A percentile compares a stretch with the other conserved stretches of the same genome.
phyloP scores from a whole-genome alignment of 768 basidiomycete species.

The Boletus patriciae region DNA sequence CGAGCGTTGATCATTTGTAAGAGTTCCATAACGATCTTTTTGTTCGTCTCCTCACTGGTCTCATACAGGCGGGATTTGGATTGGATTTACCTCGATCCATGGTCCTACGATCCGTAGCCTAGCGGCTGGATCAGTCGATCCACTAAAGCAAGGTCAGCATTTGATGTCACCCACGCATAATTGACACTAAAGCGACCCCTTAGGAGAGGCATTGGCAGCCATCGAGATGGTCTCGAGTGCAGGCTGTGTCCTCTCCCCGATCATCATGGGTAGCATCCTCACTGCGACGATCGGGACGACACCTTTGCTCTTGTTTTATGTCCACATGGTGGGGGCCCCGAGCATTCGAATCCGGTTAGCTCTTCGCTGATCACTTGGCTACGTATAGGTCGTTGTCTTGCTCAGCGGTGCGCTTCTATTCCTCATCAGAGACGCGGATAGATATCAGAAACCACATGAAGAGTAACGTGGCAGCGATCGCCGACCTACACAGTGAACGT shows the following conservation, averaged over 20 bases:
- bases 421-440: conserved; percentile 26
- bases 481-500: background rate
- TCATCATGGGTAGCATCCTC: conserved; percentile 33
- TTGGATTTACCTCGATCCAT: conserved; percentile 20
- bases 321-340: conserved; percentile 20
- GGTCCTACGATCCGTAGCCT: conserved; percentile 26
- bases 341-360: background rate
- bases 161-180: too few species aligned
- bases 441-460: conserved; percentile 13
- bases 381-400: conserved; percentile 17
- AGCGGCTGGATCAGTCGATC: conserved; percentile 28
- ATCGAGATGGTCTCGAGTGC: conserved; percentile 27
- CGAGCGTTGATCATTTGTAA: conserved; percentile 17
- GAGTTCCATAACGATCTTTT: background rate
- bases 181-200: background rate
- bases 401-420: conserved; percentile 20
- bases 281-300: conserved; percentile 21
- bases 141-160: conserved; percentile 28
- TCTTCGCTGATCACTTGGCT: background rate
- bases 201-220: conserved; percentile 32
- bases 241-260: conserved; percentile 25
- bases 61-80: conserved; percentile 13
- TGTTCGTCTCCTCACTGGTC: background rate
- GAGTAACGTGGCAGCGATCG: background rate
- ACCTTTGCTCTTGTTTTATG: conserved; percentile 26